These are phyloP conservation scores for Megacollybia marginata DNA, from an alignment of 768 basidiomycete species.

Conservation along the genomic window DNA sequence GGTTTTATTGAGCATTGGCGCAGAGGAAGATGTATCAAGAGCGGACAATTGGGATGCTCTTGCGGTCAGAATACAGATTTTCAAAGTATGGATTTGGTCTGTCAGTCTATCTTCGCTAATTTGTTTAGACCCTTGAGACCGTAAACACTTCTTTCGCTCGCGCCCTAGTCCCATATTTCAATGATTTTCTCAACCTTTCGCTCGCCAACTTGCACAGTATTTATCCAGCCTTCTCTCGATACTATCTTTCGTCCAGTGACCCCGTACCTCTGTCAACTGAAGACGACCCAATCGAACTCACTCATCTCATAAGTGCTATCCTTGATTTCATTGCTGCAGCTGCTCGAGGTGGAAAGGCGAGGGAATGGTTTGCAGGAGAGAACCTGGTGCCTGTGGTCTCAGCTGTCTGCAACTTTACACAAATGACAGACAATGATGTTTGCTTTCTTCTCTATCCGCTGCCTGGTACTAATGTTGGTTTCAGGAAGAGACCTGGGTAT, in stretches of 20 bases:
- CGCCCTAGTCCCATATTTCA: constrained; percentile 55
- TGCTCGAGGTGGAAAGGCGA: constrained; percentile 56
- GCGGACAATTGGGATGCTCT: constrained; percentile 75
- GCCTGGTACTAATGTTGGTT: constrained; percentile 1
- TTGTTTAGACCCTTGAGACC: constrained; percentile 62
- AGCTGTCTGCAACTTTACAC: constrained; percentile 60
- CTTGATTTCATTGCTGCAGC: constrained; percentile 73
- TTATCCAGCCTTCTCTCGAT: constrained; percentile 52
- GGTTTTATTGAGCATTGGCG: constrained; percentile 60
- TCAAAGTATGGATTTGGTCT: constrained; percentile 47
- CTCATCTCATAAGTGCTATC: constrained; percentile 70
- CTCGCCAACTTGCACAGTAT: constrained; percentile 53
- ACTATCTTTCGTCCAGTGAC: constrained; percentile 51
- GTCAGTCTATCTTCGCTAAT: neutral
- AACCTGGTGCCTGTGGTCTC: constrained; percentile 46
- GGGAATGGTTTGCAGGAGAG: constrained; percentile 50
- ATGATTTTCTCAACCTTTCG: constrained; percentile 49
- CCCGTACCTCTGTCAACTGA: constrained; percentile 61
- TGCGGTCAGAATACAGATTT: constrained; percentile 73
- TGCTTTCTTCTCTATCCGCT: constrained; percentile 15
- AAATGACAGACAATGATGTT: constrained; percentile 90
- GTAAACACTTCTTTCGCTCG: constrained; percentile 81
- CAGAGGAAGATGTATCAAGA: constrained; percentile 51
- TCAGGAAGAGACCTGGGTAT: constrained; percentile 88
- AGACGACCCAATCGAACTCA: constrained; percentile 68